Percentiles rank a stretch among this genome's conserved stretches.
phyloP scores from a whole-genome alignment of 202 grass and related monocot species.

The Miscanthus sacchariflorus region DNA sequence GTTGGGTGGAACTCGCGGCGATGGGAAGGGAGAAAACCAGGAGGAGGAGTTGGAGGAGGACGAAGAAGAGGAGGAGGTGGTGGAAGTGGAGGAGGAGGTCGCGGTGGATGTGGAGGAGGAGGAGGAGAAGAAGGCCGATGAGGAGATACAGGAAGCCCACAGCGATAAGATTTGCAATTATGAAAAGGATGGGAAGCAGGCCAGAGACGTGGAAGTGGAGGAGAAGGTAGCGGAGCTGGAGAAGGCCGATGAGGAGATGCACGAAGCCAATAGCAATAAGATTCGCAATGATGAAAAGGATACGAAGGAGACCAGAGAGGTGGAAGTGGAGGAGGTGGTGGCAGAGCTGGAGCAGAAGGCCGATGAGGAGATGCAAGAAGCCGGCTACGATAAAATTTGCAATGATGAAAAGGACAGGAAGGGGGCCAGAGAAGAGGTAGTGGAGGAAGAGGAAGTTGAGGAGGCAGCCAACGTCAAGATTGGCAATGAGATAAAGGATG shows the following conservation, averaged over 20 bases:
- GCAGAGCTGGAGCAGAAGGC: not conserved
- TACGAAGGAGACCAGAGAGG: not conserved
- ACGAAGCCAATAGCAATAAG: not conserved
- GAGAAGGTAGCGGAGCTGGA: not conserved
- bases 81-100: not conserved
- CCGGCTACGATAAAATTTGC: not conserved
- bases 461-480: not conserved
- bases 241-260: not conserved
- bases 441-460: not conserved
- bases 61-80: not conserved
- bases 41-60: not conserved
- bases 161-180: not conserved
- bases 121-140: not conserved
- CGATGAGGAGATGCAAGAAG: not conserved
- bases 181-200: not conserved
- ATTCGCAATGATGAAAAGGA: slow-evolving; percentile 1
- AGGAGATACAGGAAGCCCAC: not conserved
- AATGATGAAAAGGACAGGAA: not conserved
- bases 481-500: not conserved
- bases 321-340: not conserved
- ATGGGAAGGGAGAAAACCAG: not conserved
- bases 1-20: not conserved
- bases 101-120: not conserved
- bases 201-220: not conserved
- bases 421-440: not conserved